phyloP scores from a whole-genome alignment of 805 yeast species.

The Peterozyma toletana region DNA sequence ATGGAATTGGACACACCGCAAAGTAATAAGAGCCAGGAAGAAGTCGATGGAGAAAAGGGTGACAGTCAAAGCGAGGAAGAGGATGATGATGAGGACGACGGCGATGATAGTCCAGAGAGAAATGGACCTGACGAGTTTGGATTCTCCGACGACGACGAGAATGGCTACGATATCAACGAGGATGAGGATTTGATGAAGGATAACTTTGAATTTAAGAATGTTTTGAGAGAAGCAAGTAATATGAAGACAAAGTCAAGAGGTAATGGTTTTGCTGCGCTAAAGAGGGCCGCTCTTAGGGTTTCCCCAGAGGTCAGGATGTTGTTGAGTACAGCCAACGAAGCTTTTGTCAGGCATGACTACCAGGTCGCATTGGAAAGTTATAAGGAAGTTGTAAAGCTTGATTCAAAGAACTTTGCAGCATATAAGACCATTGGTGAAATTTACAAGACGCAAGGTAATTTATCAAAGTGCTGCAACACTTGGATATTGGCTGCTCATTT shows the following conservation, averaged over 20 bases:
- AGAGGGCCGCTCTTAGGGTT: conserved; percentile 32
- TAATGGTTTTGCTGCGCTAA: conserved; percentile 26
- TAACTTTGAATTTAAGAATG: conserved; percentile 47
- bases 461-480: conserved; percentile 67
- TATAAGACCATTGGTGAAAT: conserved; percentile 87
- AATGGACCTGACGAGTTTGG: conserved; percentile 6
- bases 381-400: conserved; percentile 67
- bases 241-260: conserved; percentile 41
- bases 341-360: conserved; percentile 61
- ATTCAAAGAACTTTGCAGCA: conserved; percentile 73
- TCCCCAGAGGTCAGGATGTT: conserved; percentile 69
- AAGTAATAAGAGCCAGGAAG: conserved; percentile 1
- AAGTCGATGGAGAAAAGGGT: conserved; percentile 14
- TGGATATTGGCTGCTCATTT: conserved; percentile 81
- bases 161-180: conserved; percentile 16
- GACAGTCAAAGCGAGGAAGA: conserved; percentile 12
- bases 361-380: conserved; percentile 53
- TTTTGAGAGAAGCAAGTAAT: conserved; percentile 61
- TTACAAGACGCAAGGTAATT: conserved; percentile 56
- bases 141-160: conserved; percentile 11
- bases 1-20: neutral
- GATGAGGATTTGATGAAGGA: conserved; percentile 29
- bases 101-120: conserved; percentile 4
- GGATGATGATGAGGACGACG: conserved; percentile 19
- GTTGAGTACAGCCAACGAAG: conserved; percentile 71